Base-by-base conservation (phyloP, 2,329 filamentous ascomycete species). In the Dothistroma septosporum region DNA sequence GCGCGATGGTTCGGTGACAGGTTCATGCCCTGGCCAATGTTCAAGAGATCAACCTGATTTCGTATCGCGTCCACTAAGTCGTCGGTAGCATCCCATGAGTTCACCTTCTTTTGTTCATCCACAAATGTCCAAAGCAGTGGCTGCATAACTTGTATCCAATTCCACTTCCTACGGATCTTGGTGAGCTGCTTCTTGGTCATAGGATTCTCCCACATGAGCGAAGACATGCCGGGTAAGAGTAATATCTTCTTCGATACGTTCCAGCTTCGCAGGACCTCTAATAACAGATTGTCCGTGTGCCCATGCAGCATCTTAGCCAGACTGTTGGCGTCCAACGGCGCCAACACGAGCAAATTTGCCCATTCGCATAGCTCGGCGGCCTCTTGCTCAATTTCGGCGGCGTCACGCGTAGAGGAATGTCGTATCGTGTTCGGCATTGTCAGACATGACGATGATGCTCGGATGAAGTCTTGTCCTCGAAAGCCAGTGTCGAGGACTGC, bases 241-340 rank as follows among this genome's bases (percentile, higher is more conserved):
- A 96, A 77, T 32, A 96, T 89, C 68, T 88, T 89, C 77, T 96
- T 96, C 7, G 87, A 88, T 0, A 89, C 86, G 69, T 95, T 87
- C 92, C 92, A 97, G 59, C 90, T 89, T 56, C 92, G 85, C 53
- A 97, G 74, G 0, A 96, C 85, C 68, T 93, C 89, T 56, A 95
- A 81, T 8, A 95, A 81, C 57, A 96, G 81, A 32, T 87, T 95
- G 70, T 91, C 91, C 2, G 90, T 87, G 60, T 93, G 83, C 56
- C 92, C 92, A 57, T 88, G 85, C 71, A 96, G 81, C 91, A 97
- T 96, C 73, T 91, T 91, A 32, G 90, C 90, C 58, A 96, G 82
- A 58, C 87, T 88, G 72, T 94, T 89, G 8, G 91, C 90, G 73
- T 94, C 89, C 53, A 96, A 87, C 3, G 92, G 91, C 7, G 89